Base-by-base conservation (phyloP, 306 rosid species). In the Rosa chinensis region DNA sequence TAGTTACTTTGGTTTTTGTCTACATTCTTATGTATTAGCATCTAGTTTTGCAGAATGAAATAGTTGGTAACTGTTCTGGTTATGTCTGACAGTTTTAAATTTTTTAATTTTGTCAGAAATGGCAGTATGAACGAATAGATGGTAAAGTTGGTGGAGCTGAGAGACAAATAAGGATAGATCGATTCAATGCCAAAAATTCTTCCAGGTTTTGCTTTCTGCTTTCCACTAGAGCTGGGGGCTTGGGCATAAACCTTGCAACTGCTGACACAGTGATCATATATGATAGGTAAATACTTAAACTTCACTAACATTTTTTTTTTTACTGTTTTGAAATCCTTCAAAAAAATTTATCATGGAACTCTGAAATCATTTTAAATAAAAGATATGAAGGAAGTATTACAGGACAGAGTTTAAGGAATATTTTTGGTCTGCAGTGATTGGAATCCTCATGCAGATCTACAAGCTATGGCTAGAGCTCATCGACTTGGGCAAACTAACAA, bases 391-490 rank as follows among this genome's bases (percentile, higher is more conserved):
- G 50, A 35, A 42, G 25, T 58, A 28, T 23, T 28, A 28, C 61
- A 66, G 17, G 43, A 39, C 25, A 18, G 48, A 23, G 25, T 76
- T 71, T 74, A 73, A 78, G 73, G 74, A 74, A 78, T 66, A 13
- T 62, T 80, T 42, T 83, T 39, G 69, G 81, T 84, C n/a, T 83
- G 70, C 78, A 95, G 99, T 89, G 99, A 95, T 81, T 95, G 99
- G 99, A 95, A 95, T 88, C 99, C 99, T 84, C 99, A 95, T 88
- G 99, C 99, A 63, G 99, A 95, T 88, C 87, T 95, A 82, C 99
- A 95, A 84, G 99, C 99, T 87, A 95, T 95, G 99, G 99, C 99
- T 86, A 90, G 99, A 87, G 99, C 99, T 85, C 99, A 95, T 81
- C 94, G 99, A 39, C 98, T 95, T 78, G 99, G 99, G 79, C 99